Percentiles rank a stretch among this genome's conserved stretches.
phyloP scores from a whole-genome alignment of 495 filamentous ascomycete species.

The Diplogelasinospora grovesii region DNA sequence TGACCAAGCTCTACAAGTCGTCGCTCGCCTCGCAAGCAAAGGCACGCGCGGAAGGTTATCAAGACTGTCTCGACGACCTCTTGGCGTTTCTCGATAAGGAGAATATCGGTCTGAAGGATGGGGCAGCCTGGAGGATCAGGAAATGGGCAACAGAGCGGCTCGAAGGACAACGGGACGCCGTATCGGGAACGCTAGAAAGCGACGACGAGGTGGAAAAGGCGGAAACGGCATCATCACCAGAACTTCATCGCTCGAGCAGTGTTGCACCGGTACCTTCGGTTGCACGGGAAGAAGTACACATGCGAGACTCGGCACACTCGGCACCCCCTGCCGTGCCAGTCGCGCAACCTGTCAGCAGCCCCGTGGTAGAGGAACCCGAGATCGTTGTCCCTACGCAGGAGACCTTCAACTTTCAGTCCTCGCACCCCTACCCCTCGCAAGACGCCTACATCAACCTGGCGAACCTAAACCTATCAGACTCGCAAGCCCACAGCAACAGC shows the following conservation, averaged over 20 bases:
- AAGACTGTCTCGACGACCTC: slow-evolving; percentile 89
- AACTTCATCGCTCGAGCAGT: slow-evolving; percentile 47
- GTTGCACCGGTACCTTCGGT: slow-evolving; percentile 27
- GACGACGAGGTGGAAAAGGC: slow-evolving; percentile 64
- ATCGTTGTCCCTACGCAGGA: slow-evolving; percentile 37
- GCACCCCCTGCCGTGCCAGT: slow-evolving; percentile 9
- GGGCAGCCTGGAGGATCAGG: slow-evolving; percentile 73
- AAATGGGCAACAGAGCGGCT: slow-evolving; percentile 78
- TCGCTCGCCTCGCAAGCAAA: slow-evolving; percentile 70
- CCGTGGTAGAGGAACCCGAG: slow-evolving; percentile 23
- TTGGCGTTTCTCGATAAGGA: slow-evolving; percentile 76
- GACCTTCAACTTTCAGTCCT: slow-evolving; percentile 67
- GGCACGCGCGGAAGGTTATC: slow-evolving; percentile 73
- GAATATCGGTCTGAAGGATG: slow-evolving; percentile 66
- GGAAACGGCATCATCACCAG: slow-evolving; percentile 56
- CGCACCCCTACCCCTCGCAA: slow-evolving; percentile 55
- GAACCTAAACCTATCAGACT: slow-evolving; percentile 44
- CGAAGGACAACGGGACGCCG: slow-evolving; percentile 51
- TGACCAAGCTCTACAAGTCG: slow-evolving; percentile 93
- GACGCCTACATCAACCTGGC: slow-evolving; percentile 58
- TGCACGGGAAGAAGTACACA: slow-evolving; percentile 34
- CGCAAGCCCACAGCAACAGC: slow-evolving; percentile 13
- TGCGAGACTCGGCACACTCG: slow-evolving; percentile 37
- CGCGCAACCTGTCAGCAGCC: slow-evolving; percentile 23
- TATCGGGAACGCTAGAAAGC: slow-evolving; percentile 50